Percentiles rank a stretch among this genome's conserved stretches.
Evolutionary conservation across 1,139 yeast genomes (phyloP).

Genomic region (Lodderomyces theae): DNA sequence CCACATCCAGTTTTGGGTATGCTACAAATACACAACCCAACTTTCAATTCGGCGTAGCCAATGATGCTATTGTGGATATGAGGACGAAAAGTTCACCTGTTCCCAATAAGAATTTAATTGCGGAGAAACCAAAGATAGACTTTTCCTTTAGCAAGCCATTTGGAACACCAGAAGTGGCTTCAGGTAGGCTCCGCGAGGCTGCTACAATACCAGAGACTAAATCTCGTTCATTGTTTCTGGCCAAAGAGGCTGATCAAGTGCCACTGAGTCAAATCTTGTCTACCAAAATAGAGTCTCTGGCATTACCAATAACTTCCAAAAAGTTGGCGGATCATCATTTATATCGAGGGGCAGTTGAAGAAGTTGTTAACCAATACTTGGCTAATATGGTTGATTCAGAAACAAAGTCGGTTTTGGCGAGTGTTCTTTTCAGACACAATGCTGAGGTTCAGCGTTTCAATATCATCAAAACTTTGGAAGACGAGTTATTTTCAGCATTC

Average conservation of each 20-base stretch:
- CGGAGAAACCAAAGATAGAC: slow-evolving; percentile 5
- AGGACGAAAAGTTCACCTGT: neutral
- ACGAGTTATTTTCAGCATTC: slow-evolving; percentile 57
- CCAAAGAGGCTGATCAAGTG: neutral
- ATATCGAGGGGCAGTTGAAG: slow-evolving; percentile 20
- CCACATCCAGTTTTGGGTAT: neutral
- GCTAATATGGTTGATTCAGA: slow-evolving; percentile 30
- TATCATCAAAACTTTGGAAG: slow-evolving; percentile 38
- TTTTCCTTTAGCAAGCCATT: slow-evolving; percentile 9
- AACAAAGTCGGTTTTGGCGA: slow-evolving; percentile 23
- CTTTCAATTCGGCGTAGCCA: neutral
- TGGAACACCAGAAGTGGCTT: neutral
- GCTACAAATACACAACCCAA: neutral
- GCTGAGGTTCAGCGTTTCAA: slow-evolving; percentile 23
- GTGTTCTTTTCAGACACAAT: slow-evolving; percentile 22
- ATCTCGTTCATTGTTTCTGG: neutral
- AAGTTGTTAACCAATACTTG: slow-evolving; percentile 30
- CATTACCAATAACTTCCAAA: neutral
- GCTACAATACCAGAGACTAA: no score
- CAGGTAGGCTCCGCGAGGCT: no score
- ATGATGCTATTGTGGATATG: neutral
- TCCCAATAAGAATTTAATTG: neutral
- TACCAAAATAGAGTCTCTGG: neutral
- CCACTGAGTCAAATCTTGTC: neutral
- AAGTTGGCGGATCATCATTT: slow-evolving; percentile 17